Base-by-base conservation (phyloP, 176 grass and related monocot species). In the Oryza australiensis region DNA sequence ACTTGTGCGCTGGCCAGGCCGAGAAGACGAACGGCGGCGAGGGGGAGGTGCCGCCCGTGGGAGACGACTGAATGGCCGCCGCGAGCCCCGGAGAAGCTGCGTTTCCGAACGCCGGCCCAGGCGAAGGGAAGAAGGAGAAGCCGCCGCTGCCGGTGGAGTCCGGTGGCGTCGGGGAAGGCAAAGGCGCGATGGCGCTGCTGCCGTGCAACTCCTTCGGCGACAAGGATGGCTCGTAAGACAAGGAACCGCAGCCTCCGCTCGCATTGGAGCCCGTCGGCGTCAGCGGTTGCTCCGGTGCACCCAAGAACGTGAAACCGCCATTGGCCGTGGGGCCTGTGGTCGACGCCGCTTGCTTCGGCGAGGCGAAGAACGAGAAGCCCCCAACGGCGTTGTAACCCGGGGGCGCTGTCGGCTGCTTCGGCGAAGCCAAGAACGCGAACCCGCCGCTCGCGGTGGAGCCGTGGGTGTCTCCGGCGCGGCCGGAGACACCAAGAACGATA, bases 191-290 rank as follows among this genome's bases (percentile, higher is more conserved):
- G 0, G 15, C 77, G 34, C 29, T 64, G 28, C n/a, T 38, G 30
- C 65, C 12, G 1, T 13, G 10, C 1, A 1, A 6, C 48, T 51
- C 66, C 22, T 46, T 12, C 22, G 48, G 34, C 23, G 30, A 38
- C 34, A 59, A 72, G 51, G 70, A 83, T 59, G 69, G 68, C 80
- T 30, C 20, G 4, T 26, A 33, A 62, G 30, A 33, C 73, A 23
- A 22, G 15, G 51, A 73, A 57, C 42, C 49, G 79, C 62, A 71
- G 35, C 80, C 80, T 10, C 80, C 81, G 16, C 62, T 66, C 6
- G 80, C 20, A 4, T 57, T 82, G 7, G 80, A 70, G 16, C 72
- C 63, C 43, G 82, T 74, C 14, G 72, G 72, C 48, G 64, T 67
- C 64, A 10, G 3, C 26, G 82, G 64, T 32, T 41, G 57, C 40